Evolutionary conservation across 2,329 filamentous ascomycete species (phyloP), one percentile per base, ranked within the genome.

Genomic region (Didymella keratinophila): DNA sequence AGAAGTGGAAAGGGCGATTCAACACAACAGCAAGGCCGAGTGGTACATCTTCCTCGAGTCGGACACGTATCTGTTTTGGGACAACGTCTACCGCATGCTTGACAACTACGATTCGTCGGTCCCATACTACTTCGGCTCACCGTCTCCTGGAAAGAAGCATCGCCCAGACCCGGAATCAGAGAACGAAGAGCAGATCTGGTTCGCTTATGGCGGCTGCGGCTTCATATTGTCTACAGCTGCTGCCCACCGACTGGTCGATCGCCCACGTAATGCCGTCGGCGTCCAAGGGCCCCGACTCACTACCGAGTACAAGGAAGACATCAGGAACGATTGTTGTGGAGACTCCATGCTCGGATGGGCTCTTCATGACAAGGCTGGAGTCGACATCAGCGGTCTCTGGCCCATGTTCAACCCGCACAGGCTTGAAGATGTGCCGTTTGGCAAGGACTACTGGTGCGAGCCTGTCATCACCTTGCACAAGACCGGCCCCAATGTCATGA

Each of bases 221-320:
- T 78, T 76, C 50, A 64, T 79, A 8, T 52, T 78, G 16, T 77
- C 76, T 2, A 61, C 79, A 41, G 79, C 78, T 2, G 79, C 83
- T 16, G 84, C 87, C 80, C 73, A 78, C 59, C 77, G 57, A 23
- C 52, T 58, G 77, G 79, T 1, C 73, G 80, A 50, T 81, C 78
- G 48, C 61, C 72, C 9, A 43, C 43, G 34, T 56, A 48, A 65
- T 55, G 71, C n/a, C 23, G 21, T 64, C 9, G 61, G 58, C 16
- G 52, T 63, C 3, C 42, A 58, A 52, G 56, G 58, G n/a, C 28
- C 50, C 9, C 41, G 61, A 10, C 44, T 62, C 11, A 58, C 58
- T 18, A 62, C 43, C 41, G 51, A 60, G 52, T 69, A 54, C 36
- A 20, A 43, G 32, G 47, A 54, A 18, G 56, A 56, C 21, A 59